Percentiles rank a stretch among this genome's conserved stretches.
Evolutionary conservation across 805 yeast genomes (phyloP).

Genomic region (Ogataea haglerorum): DNA sequence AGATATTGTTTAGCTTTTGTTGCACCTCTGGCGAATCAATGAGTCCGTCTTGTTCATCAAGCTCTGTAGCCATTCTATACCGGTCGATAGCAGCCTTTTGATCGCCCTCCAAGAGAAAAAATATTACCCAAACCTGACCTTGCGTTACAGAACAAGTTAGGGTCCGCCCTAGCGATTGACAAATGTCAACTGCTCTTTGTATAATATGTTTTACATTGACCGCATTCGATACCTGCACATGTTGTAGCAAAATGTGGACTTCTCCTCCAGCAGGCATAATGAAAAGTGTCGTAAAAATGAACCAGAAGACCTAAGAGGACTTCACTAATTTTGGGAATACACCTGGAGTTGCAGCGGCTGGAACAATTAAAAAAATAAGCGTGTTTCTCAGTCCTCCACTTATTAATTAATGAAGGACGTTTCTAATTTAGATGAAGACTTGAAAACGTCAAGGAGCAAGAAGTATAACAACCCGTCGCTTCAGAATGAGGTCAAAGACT

Average conservation of each 20-base stretch:
- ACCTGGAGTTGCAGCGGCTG: slow-evolving; percentile 6
- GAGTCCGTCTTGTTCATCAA: slow-evolving; percentile 33
- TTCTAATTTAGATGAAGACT: slow-evolving; percentile 64
- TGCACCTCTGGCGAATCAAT: slow-evolving; percentile 32
- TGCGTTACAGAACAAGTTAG: slow-evolving; percentile 26
- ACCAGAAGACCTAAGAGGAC: neutral
- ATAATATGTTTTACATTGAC: slow-evolving; percentile 18
- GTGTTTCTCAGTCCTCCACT: slow-evolving; percentile 27
- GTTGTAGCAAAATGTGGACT: slow-evolving; percentile 21
- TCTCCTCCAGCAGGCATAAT: slow-evolving; percentile 21
- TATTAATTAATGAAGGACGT: slow-evolving; percentile 6
- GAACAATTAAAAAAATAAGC: slow-evolving; percentile 1
- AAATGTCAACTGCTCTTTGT: slow-evolving; percentile 21
- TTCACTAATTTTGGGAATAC: slow-evolving; percentile 2
- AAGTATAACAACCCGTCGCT: slow-evolving; percentile 44
- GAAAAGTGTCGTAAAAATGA: neutral
- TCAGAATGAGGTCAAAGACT: slow-evolving; percentile 38
- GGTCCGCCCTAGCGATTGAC: slow-evolving; percentile 22
- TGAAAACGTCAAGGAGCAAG: slow-evolving; percentile 44
- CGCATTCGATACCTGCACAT: slow-evolving; percentile 14
- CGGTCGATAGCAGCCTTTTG: slow-evolving; percentile 26
- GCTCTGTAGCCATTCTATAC: slow-evolving; percentile 29
- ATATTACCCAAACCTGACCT: slow-evolving; percentile 30
- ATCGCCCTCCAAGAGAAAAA: slow-evolving; percentile 23
- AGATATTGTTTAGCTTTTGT: slow-evolving; percentile 24